Conservation (phyloP, 2,329 filamentous ascomycete species). For the Pseudogymnoascus sp. region DNA sequence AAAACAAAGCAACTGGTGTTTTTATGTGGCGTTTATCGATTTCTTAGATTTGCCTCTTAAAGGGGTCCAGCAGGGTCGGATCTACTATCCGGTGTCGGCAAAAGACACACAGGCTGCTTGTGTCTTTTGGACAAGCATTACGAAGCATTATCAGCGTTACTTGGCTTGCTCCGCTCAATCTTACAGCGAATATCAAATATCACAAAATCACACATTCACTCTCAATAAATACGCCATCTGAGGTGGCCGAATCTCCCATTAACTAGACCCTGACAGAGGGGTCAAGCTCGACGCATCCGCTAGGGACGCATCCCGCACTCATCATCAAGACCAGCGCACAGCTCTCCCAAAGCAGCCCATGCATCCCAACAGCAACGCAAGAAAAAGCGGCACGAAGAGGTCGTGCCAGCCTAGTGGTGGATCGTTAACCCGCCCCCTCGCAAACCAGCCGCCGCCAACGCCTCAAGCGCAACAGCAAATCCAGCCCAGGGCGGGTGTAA, state of each 20-base stretch:
- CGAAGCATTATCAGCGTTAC: not conserved
- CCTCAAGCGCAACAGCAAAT: conserved; percentile 14
- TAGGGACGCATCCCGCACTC: conserved; percentile 23
- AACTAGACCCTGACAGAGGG: conserved; percentile 25
- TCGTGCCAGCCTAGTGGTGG: conserved; percentile 27
- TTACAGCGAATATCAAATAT: not conserved
- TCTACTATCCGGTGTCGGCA: not conserved
- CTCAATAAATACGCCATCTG: conserved; percentile 15
- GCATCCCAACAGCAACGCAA: conserved; percentile 30
- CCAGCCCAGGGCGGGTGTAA: conserved; percentile 17
- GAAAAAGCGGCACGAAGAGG: conserved; percentile 27
- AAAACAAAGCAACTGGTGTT: too few species aligned
- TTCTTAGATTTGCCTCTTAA: too few species aligned
- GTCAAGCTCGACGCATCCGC: conserved; percentile 25
- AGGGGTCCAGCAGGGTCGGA: too few species aligned
- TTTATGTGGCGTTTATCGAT: too few species aligned
- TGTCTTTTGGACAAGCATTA: not conserved
- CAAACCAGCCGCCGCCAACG: conserved; percentile 17
- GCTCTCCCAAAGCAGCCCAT: conserved; percentile 28
- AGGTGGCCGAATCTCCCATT: conserved; percentile 33
- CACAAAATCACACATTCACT: not conserved
- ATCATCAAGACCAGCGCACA: conserved; percentile 29
- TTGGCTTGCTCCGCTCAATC: not conserved
- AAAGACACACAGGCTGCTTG: too few species aligned
- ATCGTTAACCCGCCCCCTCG: conserved; percentile 14